phyloP scores from a whole-genome alignment of 2,329 filamentous ascomycete species.

The Alternaria gaisen region DNA sequence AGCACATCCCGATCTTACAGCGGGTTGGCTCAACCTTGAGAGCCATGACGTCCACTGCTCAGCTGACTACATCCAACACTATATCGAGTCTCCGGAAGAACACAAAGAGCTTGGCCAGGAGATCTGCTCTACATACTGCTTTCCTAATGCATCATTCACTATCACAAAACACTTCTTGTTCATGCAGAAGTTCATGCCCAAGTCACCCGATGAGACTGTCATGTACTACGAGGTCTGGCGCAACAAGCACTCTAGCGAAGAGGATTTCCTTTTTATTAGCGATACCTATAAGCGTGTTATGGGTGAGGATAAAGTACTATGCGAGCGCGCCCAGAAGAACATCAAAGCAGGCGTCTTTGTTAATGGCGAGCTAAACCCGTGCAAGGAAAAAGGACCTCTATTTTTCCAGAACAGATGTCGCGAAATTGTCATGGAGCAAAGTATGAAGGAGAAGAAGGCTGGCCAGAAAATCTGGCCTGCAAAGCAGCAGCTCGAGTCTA shows the following conservation, averaged over 20 bases:
- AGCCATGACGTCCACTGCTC: conserved; percentile 56
- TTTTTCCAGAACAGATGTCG: conserved; percentile 65
- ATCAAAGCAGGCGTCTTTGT: conserved; percentile 69
- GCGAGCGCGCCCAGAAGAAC: conserved; percentile 67
- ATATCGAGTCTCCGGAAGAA: conserved; percentile 40
- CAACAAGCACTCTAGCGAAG: conserved; percentile 67
- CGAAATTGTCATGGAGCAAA: conserved; percentile 59
- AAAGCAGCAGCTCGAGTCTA: conserved; percentile 40
- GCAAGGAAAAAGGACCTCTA: conserved; percentile 66
- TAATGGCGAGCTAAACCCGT: conserved; percentile 70
- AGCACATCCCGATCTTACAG: conserved; percentile 66
- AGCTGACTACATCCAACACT: conserved; percentile 45
- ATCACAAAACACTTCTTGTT: conserved; percentile 65
- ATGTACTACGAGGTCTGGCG: conserved; percentile 72
- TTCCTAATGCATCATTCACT: conserved; percentile 43
- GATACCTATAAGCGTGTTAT: conserved; percentile 71
- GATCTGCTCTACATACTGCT: conserved; percentile 44
- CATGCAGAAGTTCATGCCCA: conserved; percentile 69
- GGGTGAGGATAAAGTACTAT: conserved; percentile 71
- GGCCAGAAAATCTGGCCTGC: conserved; percentile 64
- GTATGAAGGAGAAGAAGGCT: conserved; percentile 56
- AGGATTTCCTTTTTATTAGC: conserved; percentile 66
- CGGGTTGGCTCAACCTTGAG: conserved; percentile 63
- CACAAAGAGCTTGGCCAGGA: conserved; percentile 36
- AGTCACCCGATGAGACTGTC: conserved; percentile 58